Conservation (phyloP, 1,139 yeast species). For the Yamadazyma dendronema region DNA sequence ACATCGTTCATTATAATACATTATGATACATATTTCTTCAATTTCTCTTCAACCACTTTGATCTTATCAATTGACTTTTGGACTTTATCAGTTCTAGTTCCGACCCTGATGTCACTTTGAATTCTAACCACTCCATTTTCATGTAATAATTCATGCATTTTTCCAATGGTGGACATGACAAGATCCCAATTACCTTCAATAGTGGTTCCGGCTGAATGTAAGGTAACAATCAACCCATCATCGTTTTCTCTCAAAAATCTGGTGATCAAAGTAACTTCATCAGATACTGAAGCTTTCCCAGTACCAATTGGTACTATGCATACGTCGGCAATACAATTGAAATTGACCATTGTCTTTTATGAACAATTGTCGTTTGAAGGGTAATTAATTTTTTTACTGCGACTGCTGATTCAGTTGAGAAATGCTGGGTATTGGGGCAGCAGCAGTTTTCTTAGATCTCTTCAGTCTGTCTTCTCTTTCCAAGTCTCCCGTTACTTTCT, state of each 20-base stretch:
- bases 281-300: conserved; percentile 71
- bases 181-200: conserved; percentile 92
- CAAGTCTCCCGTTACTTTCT: conserved; percentile 83
- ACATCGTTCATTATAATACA: conserved; percentile 9
- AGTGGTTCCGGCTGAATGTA: conserved; percentile 91
- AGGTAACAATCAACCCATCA: conserved; percentile 50
- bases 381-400: background rate
- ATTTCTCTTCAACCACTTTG: conserved; percentile 54
- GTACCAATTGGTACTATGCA: conserved; percentile 90
- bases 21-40: conserved; percentile 23
- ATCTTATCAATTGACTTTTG: conserved; percentile 70
- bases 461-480: conserved; percentile 50
- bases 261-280: conserved; percentile 71
- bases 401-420: conserved; percentile 1
- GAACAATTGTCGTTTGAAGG: no score
- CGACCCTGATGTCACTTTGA: conserved; percentile 83
- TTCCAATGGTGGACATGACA: conserved; percentile 78
- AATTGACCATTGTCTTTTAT: conserved; percentile 32
- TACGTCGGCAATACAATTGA: conserved; percentile 76
- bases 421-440: conserved; percentile 36
- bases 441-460: conserved; percentile 39
- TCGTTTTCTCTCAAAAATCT: conserved; percentile 58
- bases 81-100: conserved; percentile 70
- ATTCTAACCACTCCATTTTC: conserved; percentile 67
- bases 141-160: conserved; percentile 71